phyloP scores from a whole-genome alignment of 2,329 filamentous ascomycete genomes.

The Neoascochyta sp. region DNA sequence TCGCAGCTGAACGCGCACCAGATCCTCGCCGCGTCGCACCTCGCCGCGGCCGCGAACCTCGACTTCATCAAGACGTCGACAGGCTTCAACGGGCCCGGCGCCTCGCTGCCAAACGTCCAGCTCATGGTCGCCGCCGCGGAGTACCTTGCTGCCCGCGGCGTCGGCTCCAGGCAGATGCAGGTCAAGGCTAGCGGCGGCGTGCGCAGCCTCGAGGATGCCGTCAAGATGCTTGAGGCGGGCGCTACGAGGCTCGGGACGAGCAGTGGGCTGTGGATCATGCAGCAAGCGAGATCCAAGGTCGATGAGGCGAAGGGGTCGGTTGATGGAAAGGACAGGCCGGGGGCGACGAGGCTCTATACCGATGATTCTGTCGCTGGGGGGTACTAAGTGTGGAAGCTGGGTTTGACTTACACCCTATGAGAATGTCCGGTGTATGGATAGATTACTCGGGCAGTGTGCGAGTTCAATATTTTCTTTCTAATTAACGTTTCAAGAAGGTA shows the following conservation, averaged over 20 bases:
- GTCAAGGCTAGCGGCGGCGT: constrained; percentile 60
- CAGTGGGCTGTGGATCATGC: constrained; percentile 54
- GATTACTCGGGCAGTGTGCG: too few relatives aligned
- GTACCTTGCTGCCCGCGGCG: constrained; percentile 36
- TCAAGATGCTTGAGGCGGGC: constrained; percentile 55
- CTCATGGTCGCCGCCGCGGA: constrained; percentile 53
- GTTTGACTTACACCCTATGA: too few relatives aligned
- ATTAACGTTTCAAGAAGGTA: too few relatives aligned
- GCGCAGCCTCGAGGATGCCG: constrained; percentile 48
- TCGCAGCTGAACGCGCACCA: constrained; percentile 48
- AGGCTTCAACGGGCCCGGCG: constrained; percentile 56
- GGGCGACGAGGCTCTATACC: constrained; percentile 35
- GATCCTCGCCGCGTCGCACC: constrained; percentile 52
- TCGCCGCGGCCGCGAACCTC: constrained; percentile 52
- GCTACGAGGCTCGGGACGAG: constrained; percentile 56
- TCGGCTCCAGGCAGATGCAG: constrained; percentile 39
- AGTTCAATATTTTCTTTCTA: too few relatives aligned
- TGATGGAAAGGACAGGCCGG: constrained; percentile 19
- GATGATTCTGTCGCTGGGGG: constrained; percentile 27
- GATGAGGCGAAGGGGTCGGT: constrained; percentile 23
- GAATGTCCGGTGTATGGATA: too few relatives aligned
- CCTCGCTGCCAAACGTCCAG: constrained; percentile 50
- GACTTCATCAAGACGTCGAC: constrained; percentile 61
- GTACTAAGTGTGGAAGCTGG: constrained; percentile 4
- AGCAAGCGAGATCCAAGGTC: constrained; percentile 38